Conservation (phyloP, 441 rosid genomes). For the Rhodomyrtus psidioides region DNA sequence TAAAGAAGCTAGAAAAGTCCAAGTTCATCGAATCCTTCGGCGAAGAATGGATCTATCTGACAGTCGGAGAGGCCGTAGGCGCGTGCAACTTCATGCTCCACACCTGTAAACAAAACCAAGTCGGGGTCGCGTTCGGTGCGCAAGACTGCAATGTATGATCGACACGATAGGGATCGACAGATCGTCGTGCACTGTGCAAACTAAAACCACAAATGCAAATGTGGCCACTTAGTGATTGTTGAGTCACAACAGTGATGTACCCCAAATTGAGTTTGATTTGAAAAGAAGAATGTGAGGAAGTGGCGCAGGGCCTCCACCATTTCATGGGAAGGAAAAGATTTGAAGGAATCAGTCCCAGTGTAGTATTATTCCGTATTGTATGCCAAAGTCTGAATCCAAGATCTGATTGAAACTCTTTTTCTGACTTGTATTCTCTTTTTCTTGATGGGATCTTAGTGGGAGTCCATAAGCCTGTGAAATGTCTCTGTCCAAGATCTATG, state of each 20-base stretch:
- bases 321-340: not conserved
- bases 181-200: not conserved
- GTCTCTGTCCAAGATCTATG: not conserved
- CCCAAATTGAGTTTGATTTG: not conserved
- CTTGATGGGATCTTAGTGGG: not conserved
- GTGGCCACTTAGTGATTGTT: not conserved
- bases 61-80: constrained; percentile 33
- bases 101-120: constrained; percentile 16
- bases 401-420: not conserved
- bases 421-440: not conserved
- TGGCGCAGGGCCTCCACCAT: not conserved
- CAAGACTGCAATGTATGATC: constrained; percentile 27
- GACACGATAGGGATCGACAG: not conserved
- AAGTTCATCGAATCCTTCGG: constrained; percentile 29
- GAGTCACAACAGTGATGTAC: too few species aligned
- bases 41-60: constrained; percentile 37
- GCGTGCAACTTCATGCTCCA: constrained; percentile 38
- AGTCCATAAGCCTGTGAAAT: not conserved
- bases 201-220: not conserved
- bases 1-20: constrained; percentile 38
- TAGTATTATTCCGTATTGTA: not conserved
- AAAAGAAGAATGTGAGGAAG: not conserved
- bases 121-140: constrained; percentile 2
- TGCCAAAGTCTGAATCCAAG: not conserved
- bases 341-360: not conserved